phyloP scores from a whole-genome alignment of 2,329 filamentous ascomycete genomes.

The Ophiostoma novo-ulmi region DNA sequence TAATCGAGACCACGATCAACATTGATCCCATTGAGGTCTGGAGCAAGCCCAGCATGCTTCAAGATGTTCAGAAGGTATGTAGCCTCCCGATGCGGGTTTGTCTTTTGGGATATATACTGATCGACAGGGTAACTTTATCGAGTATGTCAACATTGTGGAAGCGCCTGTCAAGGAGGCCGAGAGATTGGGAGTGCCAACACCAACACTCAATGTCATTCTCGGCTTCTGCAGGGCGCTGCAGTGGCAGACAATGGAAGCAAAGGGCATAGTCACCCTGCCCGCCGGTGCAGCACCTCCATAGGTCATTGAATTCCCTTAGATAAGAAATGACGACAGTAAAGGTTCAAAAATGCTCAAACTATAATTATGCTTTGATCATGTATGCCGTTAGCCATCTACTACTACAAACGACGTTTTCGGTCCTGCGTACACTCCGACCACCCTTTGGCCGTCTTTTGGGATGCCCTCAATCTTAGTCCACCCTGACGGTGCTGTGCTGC shows the following conservation, averaged over 20 bases:
- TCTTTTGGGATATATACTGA: background rate
- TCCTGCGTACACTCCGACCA: slow-evolving; percentile 46
- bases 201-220: slow-evolving; percentile 47
- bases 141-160: slow-evolving; percentile 52
- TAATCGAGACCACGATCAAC: slow-evolving; percentile 44
- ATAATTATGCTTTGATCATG: too few relatives aligned
- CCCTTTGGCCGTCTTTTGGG: slow-evolving; percentile 29
- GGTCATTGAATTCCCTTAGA: background rate
- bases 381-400: slow-evolving; percentile 8
- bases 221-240: slow-evolving; percentile 45
- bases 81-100: too few relatives aligned
- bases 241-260: slow-evolving; percentile 42
- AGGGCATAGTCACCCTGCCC: slow-evolving; percentile 35
- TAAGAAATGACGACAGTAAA: slow-evolving; percentile 16
- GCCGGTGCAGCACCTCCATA: slow-evolving; percentile 1
- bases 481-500: background rate
- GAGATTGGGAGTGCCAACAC: slow-evolving; percentile 44
- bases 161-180: slow-evolving; percentile 52
- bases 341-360: background rate
- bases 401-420: slow-evolving; percentile 48
- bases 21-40: slow-evolving; percentile 46
- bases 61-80: slow-evolving; percentile 43
- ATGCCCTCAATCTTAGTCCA: slow-evolving; percentile 39
- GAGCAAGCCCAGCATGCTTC: slow-evolving; percentile 50
- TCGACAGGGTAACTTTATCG: slow-evolving; percentile 45